Conservation (phyloP, 163 green algal genomes). For the Chloromonas sp. region DNA sequence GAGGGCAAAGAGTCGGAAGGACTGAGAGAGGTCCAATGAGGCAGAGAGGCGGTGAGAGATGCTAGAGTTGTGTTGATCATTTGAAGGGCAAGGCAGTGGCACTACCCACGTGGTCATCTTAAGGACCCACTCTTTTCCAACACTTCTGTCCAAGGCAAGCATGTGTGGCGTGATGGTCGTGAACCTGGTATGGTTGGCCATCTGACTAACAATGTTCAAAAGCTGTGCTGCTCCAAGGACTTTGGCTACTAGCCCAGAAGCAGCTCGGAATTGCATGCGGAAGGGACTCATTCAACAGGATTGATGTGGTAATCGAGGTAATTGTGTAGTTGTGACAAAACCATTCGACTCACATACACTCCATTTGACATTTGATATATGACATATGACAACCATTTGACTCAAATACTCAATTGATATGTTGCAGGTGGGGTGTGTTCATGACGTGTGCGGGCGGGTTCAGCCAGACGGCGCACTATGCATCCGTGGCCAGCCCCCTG, state of each 20-base stretch:
- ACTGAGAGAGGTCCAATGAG: background rate
- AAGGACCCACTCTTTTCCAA: background rate
- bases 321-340: background rate
- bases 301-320: too few species aligned
- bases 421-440: slow-evolving; percentile 51
- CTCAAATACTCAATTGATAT: background rate
- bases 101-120: background rate
- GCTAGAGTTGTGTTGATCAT: background rate
- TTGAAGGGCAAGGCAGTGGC: background rate
- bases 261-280: too few species aligned
- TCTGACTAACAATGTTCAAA: too few species aligned
- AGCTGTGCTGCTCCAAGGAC: too few species aligned
- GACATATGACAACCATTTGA: background rate
- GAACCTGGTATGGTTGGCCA: too few species aligned
- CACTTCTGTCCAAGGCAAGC: too few species aligned
- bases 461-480: slow-evolving; percentile 18
- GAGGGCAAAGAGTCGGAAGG: background rate
- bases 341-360: background rate
- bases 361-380: background rate
- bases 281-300: too few species aligned
- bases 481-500: slow-evolving; percentile 39
- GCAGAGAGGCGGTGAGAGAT: background rate
- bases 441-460: slow-evolving; percentile 36
- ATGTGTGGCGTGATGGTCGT: too few species aligned
- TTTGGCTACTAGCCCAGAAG: too few species aligned